Evolutionary conservation across 805 yeast genomes (phyloP), one percentile per base, ranked within the genome.

Genomic region (Saccharomyces paradoxus): DNA sequence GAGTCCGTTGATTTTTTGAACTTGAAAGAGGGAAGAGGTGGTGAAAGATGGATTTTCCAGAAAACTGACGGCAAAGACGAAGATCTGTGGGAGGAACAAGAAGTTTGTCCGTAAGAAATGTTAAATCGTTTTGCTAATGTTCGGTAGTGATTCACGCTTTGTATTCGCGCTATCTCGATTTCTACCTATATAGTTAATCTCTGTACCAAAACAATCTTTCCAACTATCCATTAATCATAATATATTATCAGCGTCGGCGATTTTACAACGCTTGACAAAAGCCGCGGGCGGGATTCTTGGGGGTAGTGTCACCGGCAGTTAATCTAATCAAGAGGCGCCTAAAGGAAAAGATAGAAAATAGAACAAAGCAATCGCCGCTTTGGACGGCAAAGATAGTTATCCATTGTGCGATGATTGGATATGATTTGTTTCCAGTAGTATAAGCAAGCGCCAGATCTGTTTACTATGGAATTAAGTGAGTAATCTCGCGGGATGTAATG

Each of bases 61-160:
- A 60, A 69, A 50, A 41, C 52, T 8, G 46, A 53, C 41, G 66
- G 53, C 79, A 80, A 60, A 74, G 89, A 58, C 76, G 73, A 55
- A 63, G 79, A 78, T 55, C 80, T 80, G 59, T 88, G 96, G 96
- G 77, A 75, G 50, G 92, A 87, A 66, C 76, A 74, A 52, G 92
- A 87, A 62, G 86, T 88, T 3, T 87, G 95, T 69, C 95, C 96
- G 4, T 86, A 51, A 59, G 14, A 14, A n/a, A 27, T 26, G 26
- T n/a, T 14, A 21, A 21, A 47, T 28, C 37, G 22, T 37, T 37
- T 37, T 37, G 44, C 44, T 37, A 17, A n/a, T 1, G 17, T 26
- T 26, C 44, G 24, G 41, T 17, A 4, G 10, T 37, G 24, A 24
- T 21, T 3, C 8, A 37, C 24, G 13, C 44, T 37, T 31, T 37